phyloP scores from a whole-genome alignment of 345 rosid genomes.

The Pseudoturritis turrita region DNA sequence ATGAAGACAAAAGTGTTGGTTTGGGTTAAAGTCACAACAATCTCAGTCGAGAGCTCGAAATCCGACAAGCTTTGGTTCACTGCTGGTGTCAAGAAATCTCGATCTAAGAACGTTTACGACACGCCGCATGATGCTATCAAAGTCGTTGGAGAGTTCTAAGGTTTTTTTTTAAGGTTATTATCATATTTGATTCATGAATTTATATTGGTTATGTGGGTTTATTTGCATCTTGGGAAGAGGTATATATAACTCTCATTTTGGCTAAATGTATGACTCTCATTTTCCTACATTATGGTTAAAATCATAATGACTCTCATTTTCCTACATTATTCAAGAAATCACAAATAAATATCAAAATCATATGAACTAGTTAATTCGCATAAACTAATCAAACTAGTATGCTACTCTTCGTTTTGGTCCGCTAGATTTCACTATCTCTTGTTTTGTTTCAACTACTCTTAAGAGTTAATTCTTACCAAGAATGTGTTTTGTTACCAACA shows the following conservation, averaged over 20 bases:
- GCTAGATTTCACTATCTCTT: no score
- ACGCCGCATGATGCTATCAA: constrained; percentile 54
- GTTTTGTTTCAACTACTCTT: not conserved
- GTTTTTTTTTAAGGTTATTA: not conserved
- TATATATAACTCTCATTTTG: constrained; percentile 11
- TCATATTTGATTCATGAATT: constrained; percentile 22
- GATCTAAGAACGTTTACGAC: constrained; percentile 63
- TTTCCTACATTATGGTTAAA: not conserved
- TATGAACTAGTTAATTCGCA: no score
- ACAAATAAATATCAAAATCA: not conserved
- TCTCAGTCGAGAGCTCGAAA: constrained; percentile 65
- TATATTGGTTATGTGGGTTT: constrained; percentile 9
- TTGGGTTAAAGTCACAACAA: constrained; percentile 81
- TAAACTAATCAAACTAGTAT: no score
- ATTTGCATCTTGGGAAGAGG: constrained; percentile 10
- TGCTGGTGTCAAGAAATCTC: constrained; percentile 88
- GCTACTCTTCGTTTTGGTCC: no score
- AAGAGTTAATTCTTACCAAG: not conserved
- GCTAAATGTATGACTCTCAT: not conserved
- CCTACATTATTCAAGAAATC: not conserved
- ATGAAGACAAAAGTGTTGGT: constrained; percentile 95
- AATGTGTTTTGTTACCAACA: not conserved
- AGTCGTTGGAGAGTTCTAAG: constrained; percentile 74
- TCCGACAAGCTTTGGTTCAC: constrained; percentile 96
- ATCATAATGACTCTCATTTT: no score